phyloP scores from a whole-genome alignment of 148 eudicot species.

The Vaccinium vitisidaea region DNA sequence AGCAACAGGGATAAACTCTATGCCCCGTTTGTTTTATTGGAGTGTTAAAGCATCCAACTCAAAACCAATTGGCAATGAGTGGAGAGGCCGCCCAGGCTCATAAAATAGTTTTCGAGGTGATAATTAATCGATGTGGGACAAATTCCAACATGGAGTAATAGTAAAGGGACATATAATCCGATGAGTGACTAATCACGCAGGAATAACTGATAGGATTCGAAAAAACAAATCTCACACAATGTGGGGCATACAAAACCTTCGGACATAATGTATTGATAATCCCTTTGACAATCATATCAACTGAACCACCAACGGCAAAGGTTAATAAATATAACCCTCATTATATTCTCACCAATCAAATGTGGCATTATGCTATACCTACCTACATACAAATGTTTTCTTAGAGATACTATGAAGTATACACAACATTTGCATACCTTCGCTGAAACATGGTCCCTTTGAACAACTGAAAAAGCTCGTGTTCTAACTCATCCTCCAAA shows the following conservation, averaged over 20 bases:
- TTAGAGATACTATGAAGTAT: background rate
- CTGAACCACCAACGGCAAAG: background rate
- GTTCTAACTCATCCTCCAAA: conserved; percentile 42
- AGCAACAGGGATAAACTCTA: background rate
- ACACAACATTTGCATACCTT: conserved; percentile 35
- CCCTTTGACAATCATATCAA: background rate
- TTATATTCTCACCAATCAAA: background rate
- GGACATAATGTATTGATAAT: background rate
- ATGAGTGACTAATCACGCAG: background rate
- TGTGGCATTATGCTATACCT: background rate
- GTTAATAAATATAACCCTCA: background rate
- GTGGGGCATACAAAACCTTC: background rate
- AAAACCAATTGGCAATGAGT: no score
- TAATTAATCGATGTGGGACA: no score
- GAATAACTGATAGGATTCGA: background rate
- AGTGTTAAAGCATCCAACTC: no score
- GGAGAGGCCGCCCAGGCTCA: no score
- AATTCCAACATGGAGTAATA: no score
- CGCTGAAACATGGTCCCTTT: conserved; percentile 36
- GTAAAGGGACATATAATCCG: background rate
- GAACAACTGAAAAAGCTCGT: conserved; percentile 41
- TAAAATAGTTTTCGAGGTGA: no score
- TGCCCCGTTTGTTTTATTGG: background rate
- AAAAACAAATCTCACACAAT: background rate
- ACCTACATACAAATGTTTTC: background rate